Percentiles rank a stretch among this genome's conserved stretches.
Conservation (phyloP, 352 stramenopile genomes). For the Aphanomyces astaci region DNA sequence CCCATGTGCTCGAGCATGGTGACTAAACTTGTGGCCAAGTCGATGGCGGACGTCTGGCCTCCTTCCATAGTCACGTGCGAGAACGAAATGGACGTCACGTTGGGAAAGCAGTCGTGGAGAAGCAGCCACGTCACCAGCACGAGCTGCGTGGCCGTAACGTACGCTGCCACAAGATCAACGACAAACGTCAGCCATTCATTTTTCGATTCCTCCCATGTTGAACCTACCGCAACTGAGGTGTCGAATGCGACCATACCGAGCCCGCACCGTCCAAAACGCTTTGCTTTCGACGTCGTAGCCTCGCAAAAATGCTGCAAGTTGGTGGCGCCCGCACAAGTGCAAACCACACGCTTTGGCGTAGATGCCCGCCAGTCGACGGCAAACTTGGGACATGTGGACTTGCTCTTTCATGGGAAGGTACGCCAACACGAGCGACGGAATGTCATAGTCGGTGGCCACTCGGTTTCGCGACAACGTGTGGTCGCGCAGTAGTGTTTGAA, state of each 20-base stretch:
- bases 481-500: conserved; percentile 18
- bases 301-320: conserved; percentile 4
- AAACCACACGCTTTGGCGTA: not conserved
- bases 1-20: not conserved
- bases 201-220: not conserved
- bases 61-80: not conserved
- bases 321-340: conserved; percentile 2
- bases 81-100: not conserved
- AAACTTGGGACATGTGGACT: not conserved
- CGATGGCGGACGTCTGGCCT: not conserved
- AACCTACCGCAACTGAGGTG: not conserved
- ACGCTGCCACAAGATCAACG: not conserved
- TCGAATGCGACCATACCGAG: not conserved
- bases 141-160: conserved; percentile 11
- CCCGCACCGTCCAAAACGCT: conserved; percentile 2
- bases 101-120: conserved; percentile 16
- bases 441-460: not conserved
- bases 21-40: not conserved
- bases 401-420: conserved; percentile 8
- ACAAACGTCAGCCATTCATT: not conserved
- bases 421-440: not conserved
- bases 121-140: not conserved
- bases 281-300: conserved; percentile 20
- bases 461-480: conserved; percentile 10
- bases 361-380: not conserved